Evolutionary conservation across 2,329 filamentous ascomycete species (phyloP).

Genomic region (Helminthosporium solani): DNA sequence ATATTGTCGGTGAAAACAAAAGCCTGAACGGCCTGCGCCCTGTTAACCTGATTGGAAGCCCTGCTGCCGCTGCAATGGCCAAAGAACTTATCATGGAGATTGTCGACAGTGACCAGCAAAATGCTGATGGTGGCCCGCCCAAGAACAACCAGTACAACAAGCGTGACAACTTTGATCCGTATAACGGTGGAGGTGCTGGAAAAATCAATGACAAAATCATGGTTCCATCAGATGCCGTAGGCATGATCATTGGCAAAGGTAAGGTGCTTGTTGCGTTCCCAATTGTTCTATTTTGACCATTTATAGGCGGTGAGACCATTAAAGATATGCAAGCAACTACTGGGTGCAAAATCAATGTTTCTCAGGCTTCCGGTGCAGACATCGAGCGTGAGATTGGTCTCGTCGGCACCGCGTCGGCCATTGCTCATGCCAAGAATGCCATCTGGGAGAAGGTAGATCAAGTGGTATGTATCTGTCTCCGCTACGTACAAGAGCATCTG

Average conservation of each 20-base stretch:
- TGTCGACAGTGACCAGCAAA: slow-evolving; percentile 81
- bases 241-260: slow-evolving; percentile 94
- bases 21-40: slow-evolving; percentile 86
- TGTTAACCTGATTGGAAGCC: slow-evolving; percentile 83
- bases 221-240: slow-evolving; percentile 86
- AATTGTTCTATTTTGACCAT: slow-evolving; percentile 15
- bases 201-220: slow-evolving; percentile 81
- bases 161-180: slow-evolving; percentile 42
- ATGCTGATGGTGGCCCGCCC: slow-evolving; percentile 39
- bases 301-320: slow-evolving; percentile 77
- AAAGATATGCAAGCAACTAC: slow-evolving; percentile 87
- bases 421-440: slow-evolving; percentile 75
- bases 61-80: slow-evolving; percentile 70
- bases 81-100: slow-evolving; percentile 92
- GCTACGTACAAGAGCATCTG: background rate
- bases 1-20: slow-evolving; percentile 91
- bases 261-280: slow-evolving; percentile 6
- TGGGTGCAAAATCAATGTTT: slow-evolving; percentile 93
- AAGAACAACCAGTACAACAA: slow-evolving; percentile 22
- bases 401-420: slow-evolving; percentile 74
- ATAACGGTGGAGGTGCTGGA: slow-evolving; percentile 47
- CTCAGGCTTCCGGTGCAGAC: slow-evolving; percentile 76
- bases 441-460: slow-evolving; percentile 92
- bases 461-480: slow-evolving; percentile 61
- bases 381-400: slow-evolving; percentile 83